Evolutionary conservation across 176 grass and related monocot genomes (phyloP), one percentile per base, ranked within the genome.

Genomic region (Aegilops bicornis): DNA sequence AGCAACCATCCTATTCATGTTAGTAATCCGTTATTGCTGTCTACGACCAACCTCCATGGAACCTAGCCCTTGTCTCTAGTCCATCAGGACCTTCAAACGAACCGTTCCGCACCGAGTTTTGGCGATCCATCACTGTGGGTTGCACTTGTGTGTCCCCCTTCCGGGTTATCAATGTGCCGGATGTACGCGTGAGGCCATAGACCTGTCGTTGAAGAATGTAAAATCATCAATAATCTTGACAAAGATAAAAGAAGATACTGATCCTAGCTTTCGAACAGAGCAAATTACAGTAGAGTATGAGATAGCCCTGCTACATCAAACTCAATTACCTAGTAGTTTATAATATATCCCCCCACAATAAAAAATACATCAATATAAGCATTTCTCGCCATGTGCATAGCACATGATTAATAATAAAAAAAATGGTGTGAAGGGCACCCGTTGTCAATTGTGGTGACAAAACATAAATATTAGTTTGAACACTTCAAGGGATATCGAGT

Each of bases 181-280:
- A 79, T 82, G 54, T 83, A 86, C 6, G 87, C 83, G 14, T 89
- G 87, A 79, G 90, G 87, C 87, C 90, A 92, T 70, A 92, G 68
- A 12, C 90, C 90, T 92, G 83, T n/a, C 67, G 80, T n/a, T 20
- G 5, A 86, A 83, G 5, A 89, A 82, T 25, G 17, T 43, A 43
- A 50, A 66, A 65, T 6, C 29, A 52, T 88, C 25, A 81, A 30
- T 13, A 86, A 64, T 71, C 24, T 59, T 76, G 48, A 40, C 3
- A 81, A 20, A 45, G 17, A 43, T 47, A 79, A 60, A 76, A 82
- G 45, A 25, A 79, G 3, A 77, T 39, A 9, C 42, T 1, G 16
- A 10, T 82, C 48, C 16, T 75, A 84, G 39, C 54, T 84, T 62
- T 22, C 14, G 6, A 73, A 42, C 5, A 43, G 1, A 83, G 23